These are phyloP conservation scores for Cutaneotrichosporon spelunceum DNA, from an alignment of 1,284 basidiomycete genomes.

Conservation along the genomic window DNA sequence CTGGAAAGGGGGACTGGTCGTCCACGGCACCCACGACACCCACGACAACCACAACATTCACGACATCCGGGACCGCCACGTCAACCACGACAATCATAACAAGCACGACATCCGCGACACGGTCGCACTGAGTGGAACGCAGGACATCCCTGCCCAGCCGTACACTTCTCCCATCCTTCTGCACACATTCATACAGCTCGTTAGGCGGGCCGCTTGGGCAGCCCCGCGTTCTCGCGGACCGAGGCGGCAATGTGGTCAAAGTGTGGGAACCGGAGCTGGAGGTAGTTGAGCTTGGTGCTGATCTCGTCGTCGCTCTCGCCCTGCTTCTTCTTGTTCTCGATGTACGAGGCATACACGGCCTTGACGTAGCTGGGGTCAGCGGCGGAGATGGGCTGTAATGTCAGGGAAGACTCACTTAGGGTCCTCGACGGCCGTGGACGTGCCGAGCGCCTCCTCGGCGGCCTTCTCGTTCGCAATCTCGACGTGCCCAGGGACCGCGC, in stretches of 20 bases:
- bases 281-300: slow-evolving; percentile 18
- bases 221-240: slow-evolving; percentile 13
- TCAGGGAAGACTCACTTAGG: slow-evolving; percentile 10
- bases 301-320: slow-evolving; percentile 15
- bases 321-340: slow-evolving; percentile 23
- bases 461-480: slow-evolving; percentile 20
- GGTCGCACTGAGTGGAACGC: no score
- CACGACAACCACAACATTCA: no score
- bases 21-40: no score
- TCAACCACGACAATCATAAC: no score
- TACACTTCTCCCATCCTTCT: background rate
- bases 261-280: slow-evolving; percentile 16
- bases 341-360: slow-evolving; percentile 18
- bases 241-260: slow-evolving; percentile 12
- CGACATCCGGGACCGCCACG: no score
- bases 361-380: slow-evolving; percentile 17
- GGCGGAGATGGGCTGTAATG: background rate
- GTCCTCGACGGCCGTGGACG: slow-evolving; percentile 18
- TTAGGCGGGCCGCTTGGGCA: slow-evolving; percentile 9
- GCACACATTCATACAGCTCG: background rate
- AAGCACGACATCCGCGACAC: no score
- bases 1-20: no score
- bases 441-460: slow-evolving; percentile 20
- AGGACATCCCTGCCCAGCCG: no score
- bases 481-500: slow-evolving; percentile 7